These are phyloP conservation scores for Dactylellina drechsleri DNA, from an alignment of 2,329 filamentous ascomycete genomes.

Conservation along the genomic window DNA sequence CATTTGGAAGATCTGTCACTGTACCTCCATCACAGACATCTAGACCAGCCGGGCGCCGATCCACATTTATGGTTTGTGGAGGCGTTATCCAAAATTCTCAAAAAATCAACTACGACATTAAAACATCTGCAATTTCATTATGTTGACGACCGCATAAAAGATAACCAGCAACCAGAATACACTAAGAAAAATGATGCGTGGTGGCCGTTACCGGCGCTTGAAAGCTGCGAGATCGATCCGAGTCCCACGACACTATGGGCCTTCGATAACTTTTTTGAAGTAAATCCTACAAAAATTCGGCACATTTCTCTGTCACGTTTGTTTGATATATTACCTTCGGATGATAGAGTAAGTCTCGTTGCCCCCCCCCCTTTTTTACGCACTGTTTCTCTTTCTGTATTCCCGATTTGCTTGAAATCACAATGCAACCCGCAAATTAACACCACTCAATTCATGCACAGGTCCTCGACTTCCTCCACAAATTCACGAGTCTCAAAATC, in stretches of 20 bases:
- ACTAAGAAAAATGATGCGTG: background rate
- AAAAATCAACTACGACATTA: background rate
- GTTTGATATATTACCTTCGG: background rate
- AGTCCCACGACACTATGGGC: conserved; percentile 3
- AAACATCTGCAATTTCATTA: conserved; percentile 1
- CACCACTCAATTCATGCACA: background rate
- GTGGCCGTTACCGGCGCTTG: conserved; percentile 6
- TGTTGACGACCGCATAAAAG: conserved; percentile 9
- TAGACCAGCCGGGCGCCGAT: background rate
- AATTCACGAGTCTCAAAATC: conserved; percentile 15
- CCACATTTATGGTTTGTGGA: conserved; percentile 11
- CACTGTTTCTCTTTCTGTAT: background rate
- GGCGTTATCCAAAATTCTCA: conserved; percentile 13
- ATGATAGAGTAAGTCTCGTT: background rate
- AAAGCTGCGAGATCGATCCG: background rate
- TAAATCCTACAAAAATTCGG: conserved; percentile 1
- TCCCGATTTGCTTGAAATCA: background rate
- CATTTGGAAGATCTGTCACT: conserved; percentile 5
- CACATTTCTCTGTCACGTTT: conserved; percentile 1
- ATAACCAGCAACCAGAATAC: background rate
- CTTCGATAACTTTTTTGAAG: conserved; percentile 11
- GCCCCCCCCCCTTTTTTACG: background rate
- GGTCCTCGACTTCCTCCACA: conserved; percentile 1
- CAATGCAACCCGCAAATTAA: background rate
- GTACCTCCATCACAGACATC: conserved; percentile 8